Base-by-base conservation (phyloP, 192 early-diverging fungal genomes). In the Coemansia sp. region DNA sequence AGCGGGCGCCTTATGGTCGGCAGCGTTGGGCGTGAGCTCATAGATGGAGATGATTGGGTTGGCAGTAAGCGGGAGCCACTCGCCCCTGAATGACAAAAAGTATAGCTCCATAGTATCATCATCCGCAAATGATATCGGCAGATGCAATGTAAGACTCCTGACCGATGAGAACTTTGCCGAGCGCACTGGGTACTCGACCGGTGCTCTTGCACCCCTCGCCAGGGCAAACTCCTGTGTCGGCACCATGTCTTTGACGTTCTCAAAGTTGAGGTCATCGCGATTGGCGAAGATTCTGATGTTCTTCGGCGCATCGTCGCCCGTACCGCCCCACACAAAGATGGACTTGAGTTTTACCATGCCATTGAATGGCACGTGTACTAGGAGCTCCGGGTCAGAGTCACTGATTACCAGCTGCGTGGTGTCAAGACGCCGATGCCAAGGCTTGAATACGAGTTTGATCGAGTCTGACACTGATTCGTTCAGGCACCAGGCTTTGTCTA, bases 71-170 rank as follows among this genome's bases (percentile, higher is more conserved):
- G 89, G 86, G 59, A 87, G 89, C 87, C 89, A 95, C 68, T 97
- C 97, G 41, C 97, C 97, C 63, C 94, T 93, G 69, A 99, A 88
- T 11, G 93, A 94, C 77, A 99, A 81, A 67, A 90, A 99, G 17
- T 73, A 79, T 39, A 99, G 86, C 39, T 33, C 57, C 45, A 36
- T 53, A 42, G 75, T 81, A 21, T 93, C 93, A 3, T 83, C 84
- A n/a, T 93, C 92, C 14, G 89, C 91, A 78, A 89, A 94, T 68
- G 93, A 93, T 5, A 75, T 77, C 3, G 91, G 89, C 70, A 99
- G 91, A 71, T 86, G 96, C 64, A 99, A 67, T 1, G 91, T 89
- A 57, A 99, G 73, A 48, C 88, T 89, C 31, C 92, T 83, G 21
- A 97, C 88, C 68, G 86, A 89, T 36, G 84, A 77, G 63, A 97